These are phyloP conservation scores for Aspergillus phoenicis DNA, from an alignment of 2,329 filamentous ascomycete genomes.

Conservation along the genomic window DNA sequence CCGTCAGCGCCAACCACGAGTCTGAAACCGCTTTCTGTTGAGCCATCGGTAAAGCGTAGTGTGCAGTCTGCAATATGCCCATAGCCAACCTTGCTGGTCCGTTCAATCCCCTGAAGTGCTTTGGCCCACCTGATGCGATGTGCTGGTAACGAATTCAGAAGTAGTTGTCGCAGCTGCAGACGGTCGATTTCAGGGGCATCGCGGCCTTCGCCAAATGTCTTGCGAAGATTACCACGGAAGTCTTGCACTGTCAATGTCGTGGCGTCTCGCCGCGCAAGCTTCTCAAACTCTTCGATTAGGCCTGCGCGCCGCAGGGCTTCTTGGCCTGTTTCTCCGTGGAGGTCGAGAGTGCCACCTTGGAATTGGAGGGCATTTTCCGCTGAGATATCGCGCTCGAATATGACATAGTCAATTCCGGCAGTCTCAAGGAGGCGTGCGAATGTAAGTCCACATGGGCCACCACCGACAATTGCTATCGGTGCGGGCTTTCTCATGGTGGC, in stretches of 20 bases:
- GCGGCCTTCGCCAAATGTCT: conserved; percentile 23
- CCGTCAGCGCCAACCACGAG: conserved; percentile 55
- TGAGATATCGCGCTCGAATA: conserved; percentile 24
- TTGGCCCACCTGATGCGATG: conserved; percentile 39
- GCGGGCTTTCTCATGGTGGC: not conserved
- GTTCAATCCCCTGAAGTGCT: not conserved
- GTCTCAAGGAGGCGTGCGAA: conserved; percentile 25
- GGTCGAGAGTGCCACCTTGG: conserved; percentile 27
- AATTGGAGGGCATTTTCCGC: not conserved
- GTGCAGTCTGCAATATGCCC: not conserved
- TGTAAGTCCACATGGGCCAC: conserved; percentile 24
- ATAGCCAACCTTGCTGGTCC: not conserved
- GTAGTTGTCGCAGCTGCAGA: conserved; percentile 35
- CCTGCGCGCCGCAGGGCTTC: conserved; percentile 25
- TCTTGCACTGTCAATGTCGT: conserved; percentile 9
- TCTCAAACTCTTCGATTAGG: conserved; percentile 23
- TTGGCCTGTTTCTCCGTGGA: conserved; percentile 25
- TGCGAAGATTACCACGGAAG: not conserved
- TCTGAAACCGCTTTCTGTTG: conserved; percentile 39
- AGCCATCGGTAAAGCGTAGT: conserved; percentile 35
- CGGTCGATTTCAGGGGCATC: conserved; percentile 49
- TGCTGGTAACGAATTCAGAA: conserved; percentile 39
- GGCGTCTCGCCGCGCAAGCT: conserved; percentile 23
- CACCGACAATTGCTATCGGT: conserved; percentile 26
- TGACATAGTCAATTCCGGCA: conserved; percentile 21